Conservation (phyloP, 2,329 filamentous ascomycete genomes). For the Endothia cerciana region DNA sequence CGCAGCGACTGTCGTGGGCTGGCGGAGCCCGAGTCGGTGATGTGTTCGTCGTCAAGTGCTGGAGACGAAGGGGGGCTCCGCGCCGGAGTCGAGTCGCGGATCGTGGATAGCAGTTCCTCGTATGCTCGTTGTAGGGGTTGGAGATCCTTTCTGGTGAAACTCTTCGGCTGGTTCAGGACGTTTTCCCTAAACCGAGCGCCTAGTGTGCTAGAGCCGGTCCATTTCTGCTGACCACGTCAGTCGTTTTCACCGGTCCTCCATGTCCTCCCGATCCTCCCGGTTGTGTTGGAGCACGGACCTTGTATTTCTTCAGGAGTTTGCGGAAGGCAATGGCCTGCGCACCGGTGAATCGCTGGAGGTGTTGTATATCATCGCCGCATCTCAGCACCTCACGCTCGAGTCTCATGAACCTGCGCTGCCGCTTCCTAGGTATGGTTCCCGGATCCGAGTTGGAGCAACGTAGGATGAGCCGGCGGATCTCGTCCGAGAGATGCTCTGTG, state of each 20-base stretch:
- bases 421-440: constrained; percentile 46
- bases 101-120: constrained; percentile 51
- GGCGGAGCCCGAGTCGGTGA: constrained; percentile 21
- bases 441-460: constrained; percentile 44
- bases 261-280: constrained; percentile 2
- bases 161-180: constrained; percentile 67
- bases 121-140: constrained; percentile 45
- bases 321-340: constrained; percentile 77
- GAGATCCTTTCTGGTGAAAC: constrained; percentile 72
- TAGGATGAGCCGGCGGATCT: constrained; percentile 51
- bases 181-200: constrained; percentile 68
- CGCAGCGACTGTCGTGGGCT: constrained; percentile 26
- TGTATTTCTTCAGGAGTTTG: constrained; percentile 86
- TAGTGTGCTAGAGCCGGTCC: constrained; percentile 74
- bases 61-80: constrained; percentile 47
- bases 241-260: constrained; percentile 15
- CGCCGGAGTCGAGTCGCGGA: constrained; percentile 51
- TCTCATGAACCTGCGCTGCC: constrained; percentile 56
- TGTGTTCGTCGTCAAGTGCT: constrained; percentile 36
- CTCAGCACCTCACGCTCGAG: constrained; percentile 56
- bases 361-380: constrained; percentile 73
- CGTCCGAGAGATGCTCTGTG: constrained; percentile 53
- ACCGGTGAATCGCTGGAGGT: constrained; percentile 71
- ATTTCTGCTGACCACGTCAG: constrained; percentile 59
- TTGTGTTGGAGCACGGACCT: constrained; percentile 46